These are phyloP conservation scores for Coprinellus aureogranulatus DNA, from an alignment of 768 basidiomycete species.

Conservation along the genomic window DNA sequence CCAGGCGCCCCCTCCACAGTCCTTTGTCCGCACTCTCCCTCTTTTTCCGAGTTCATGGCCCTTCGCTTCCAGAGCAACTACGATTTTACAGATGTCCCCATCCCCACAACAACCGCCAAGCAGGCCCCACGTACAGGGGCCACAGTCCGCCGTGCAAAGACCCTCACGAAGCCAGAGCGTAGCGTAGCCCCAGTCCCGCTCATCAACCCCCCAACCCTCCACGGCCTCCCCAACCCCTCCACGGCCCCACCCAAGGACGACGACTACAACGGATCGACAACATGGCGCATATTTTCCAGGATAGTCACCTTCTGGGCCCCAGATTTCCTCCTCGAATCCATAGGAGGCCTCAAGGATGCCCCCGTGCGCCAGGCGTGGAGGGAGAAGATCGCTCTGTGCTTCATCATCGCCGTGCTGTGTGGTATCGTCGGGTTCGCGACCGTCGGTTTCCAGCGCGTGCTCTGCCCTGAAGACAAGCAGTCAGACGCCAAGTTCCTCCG, in stretches of 20 bases:
- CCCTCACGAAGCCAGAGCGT: constrained; percentile 93
- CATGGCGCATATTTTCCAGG: constrained; percentile 82
- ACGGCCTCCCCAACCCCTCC: constrained; percentile 36
- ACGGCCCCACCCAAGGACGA: constrained; percentile 27
- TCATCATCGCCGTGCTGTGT: constrained; percentile 79
- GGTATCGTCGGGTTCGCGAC: constrained; percentile 85
- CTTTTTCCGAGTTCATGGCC: constrained; percentile 40
- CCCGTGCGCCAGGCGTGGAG: constrained; percentile 88
- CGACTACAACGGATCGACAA: constrained; percentile 45
- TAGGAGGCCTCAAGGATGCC: constrained; percentile 81
- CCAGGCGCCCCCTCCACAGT: constrained; percentile 13
- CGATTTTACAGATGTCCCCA: constrained; percentile 62
- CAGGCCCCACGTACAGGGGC: constrained; percentile 51
- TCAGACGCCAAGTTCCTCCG: constrained; percentile 47
- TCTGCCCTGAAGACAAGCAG: constrained; percentile 68
- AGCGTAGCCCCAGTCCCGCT: constrained; percentile 91
- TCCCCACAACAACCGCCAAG: constrained; percentile 63
- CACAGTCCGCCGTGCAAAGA: constrained; percentile 86
- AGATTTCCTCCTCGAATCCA: constrained; percentile 61
- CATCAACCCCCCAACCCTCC: constrained; percentile 71
- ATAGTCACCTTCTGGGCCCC: constrained; percentile 92
- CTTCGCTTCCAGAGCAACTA: constrained; percentile 56
- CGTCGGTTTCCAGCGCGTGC: constrained; percentile 87
- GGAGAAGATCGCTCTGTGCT: constrained; percentile 93
- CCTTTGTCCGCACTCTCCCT: constrained; percentile 23